Evolutionary conservation across 352 stramenopile genomes (phyloP), one percentile per base, ranked within the genome.

Genomic region (Pythium biforme): DNA sequence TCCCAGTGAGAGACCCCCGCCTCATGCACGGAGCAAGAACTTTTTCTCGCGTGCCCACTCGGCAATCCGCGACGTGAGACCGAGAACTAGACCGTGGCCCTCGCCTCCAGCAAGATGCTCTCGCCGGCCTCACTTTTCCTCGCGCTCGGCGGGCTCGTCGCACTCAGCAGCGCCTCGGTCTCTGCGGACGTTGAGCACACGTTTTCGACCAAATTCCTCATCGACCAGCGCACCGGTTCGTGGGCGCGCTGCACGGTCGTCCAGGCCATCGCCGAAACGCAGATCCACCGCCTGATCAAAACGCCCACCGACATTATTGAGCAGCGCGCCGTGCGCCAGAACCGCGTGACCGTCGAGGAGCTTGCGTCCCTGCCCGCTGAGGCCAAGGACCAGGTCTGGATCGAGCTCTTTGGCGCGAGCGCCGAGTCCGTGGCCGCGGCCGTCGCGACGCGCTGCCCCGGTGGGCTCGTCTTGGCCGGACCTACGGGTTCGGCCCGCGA

Each of bases 181-280:
- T 26, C 52, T 0, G 52, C 34, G 11, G 52, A 59, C 9, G 19
- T 59, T 39, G 33, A 40, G 22, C 34, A 59, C 22, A 59, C 43
- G 17, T 61, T 61, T 25, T 61, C 55, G 9, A 41, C 29, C 55
- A 63, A 48, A 33, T 22, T 54, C 40, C 45, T 63, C 3, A 4
- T 61, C 2, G 54, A 61, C 41, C 29, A 53, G n/a, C 29, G 26
- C 27, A 41, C 29, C 14, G 53, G 53, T 25, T 51, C 53, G 17
- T 61, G 40, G 54, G 54, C 40, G 12, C 50, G 50, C 31, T 70
- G 63, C 55, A 64, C 57, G 20, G 10, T 70, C 27, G 51, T 70
- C 49, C 22, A 53, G 40, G 37, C 63, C 9, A 48, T 57, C 11
- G 48, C 37, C 11, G 26, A 55, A 22, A 61, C 63, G n/a, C 63